A percentile compares a stretch with the other conserved stretches of the same genome.
Conservation (phyloP, 352 stramenopile species). For the Phytopythium cucurbitacearum region DNA sequence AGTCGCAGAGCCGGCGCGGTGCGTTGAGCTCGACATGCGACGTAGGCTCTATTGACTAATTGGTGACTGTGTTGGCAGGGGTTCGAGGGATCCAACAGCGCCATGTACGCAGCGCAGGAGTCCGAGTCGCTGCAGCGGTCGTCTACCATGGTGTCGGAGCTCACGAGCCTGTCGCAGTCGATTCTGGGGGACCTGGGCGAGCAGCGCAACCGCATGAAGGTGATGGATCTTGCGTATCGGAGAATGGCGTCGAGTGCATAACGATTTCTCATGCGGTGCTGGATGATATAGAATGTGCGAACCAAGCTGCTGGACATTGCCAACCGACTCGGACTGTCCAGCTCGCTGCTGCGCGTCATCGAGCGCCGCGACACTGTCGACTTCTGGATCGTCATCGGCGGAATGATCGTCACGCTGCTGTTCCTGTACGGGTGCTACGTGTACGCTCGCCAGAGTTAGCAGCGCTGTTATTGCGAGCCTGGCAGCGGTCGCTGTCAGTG, state of each 20-base stretch:
- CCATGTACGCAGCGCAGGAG: slow-evolving; percentile 76
- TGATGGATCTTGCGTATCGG: slow-evolving; percentile 8
- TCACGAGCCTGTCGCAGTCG: slow-evolving; percentile 66
- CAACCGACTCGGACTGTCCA: slow-evolving; percentile 80
- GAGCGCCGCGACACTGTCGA: slow-evolving; percentile 78
- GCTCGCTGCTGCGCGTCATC: slow-evolving; percentile 77
- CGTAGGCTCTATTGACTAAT: not conserved
- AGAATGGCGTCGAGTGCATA: not conserved
- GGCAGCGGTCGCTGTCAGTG: too few species aligned
- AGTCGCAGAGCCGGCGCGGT: slow-evolving; percentile 47
- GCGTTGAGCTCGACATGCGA: slow-evolving; percentile 8
- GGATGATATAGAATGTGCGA: slow-evolving; percentile 42
- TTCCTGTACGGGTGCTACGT: slow-evolving; percentile 76
- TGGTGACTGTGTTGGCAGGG: slow-evolving; percentile 17
- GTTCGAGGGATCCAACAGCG: slow-evolving; percentile 61
- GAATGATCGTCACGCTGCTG: slow-evolving; percentile 79
- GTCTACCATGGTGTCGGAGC: slow-evolving; percentile 76
- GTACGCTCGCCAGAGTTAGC: slow-evolving; percentile 31
- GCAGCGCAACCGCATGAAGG: slow-evolving; percentile 67
- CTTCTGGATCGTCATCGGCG: slow-evolving; percentile 80
- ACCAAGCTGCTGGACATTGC: slow-evolving; percentile 81
- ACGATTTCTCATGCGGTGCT: slow-evolving; percentile 4
- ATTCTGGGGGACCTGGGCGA: slow-evolving; percentile 71
- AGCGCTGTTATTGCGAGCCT: too few species aligned
- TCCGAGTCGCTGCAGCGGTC: slow-evolving; percentile 74